Base-by-base conservation (phyloP, 805 yeast species). In the Candida ovalis region DNA sequence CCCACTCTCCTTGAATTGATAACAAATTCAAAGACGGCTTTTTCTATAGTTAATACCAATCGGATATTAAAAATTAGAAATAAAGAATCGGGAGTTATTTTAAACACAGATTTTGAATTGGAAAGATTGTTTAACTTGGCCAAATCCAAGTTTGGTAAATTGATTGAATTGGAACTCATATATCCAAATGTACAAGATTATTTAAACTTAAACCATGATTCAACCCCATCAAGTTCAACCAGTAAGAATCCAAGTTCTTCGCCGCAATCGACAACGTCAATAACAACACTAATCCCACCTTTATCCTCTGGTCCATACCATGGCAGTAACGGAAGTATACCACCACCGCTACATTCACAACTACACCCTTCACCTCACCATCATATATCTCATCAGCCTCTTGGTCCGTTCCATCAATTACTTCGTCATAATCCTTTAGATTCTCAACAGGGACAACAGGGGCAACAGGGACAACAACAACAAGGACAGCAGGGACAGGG, bases 1-100 rank as follows among this genome's bases (percentile, higher is more conserved):
- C 98, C 98, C 2, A 84, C 94, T 0, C 69, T 83, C 36, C 59
- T 75, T 25, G 98, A 91, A 65, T 67, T 91, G n/a, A 57, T 89
- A 12, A 87, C 86, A 48, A 90, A 89, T 61, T 89, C 88, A 15
- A 80, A 80, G 46, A 71, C 75, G 44, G 86, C 91, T 22, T 91
- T 91, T 64, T 76, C 78, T n/a, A 76, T 82, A 28, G 67, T 71
- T 15, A 66, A 65, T 46, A 56, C 63, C 19, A 60, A 62, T 22
- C 52, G 67, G 40, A 63, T 68, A 12, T 56, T 76, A 19, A 66
- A 69, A 27, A 60, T 76, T 10, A 59, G 67, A 48, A 63, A 73
- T 56, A 44, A 55, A 23, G 61, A 58, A 30, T 59, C 64, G 28
- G 55, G 61, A 46, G 49, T 55, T 4, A 54, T 71, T 9, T 50